phyloP scores from a whole-genome alignment of 495 filamentous ascomycete species.

The Xylaria castorea region DNA sequence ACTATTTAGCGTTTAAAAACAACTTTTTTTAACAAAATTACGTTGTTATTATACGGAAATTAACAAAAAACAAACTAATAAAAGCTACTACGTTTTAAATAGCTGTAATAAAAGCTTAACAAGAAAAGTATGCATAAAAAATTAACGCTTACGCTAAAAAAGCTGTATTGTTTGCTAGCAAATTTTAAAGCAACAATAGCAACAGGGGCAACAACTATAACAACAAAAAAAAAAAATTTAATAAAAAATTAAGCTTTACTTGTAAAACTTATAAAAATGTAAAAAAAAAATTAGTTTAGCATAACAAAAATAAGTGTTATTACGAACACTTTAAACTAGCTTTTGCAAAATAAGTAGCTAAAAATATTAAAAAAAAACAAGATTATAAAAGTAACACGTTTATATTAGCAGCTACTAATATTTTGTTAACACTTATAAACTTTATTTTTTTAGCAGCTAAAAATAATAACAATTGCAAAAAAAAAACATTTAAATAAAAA shows the following conservation, averaged over 20 bases:
- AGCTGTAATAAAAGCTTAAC: not conserved
- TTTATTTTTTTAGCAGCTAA: not conserved
- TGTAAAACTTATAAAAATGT: not conserved
- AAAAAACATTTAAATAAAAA: not conserved
- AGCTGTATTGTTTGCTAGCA: not conserved
- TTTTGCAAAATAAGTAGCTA: not conserved
- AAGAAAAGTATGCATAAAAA: slow-evolving; percentile 3
- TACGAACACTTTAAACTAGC: not conserved
- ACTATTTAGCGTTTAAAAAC: not conserved
- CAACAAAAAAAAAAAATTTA: not conserved
- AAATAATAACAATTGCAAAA: not conserved
- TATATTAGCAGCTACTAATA: too few species aligned
- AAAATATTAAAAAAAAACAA: not conserved
- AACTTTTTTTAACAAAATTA: slow-evolving; percentile 7
- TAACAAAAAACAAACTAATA: not conserved
- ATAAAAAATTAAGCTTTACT: not conserved
- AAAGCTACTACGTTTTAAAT: not conserved
- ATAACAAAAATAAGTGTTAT: not conserved
- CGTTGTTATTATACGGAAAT: not conserved
- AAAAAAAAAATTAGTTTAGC: not conserved
- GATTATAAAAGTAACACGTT: too few species aligned
- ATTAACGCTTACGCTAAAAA: slow-evolving; percentile 6
- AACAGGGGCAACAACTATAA: not conserved
- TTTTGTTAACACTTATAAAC: too few species aligned
- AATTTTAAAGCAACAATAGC: not conserved